Percentiles rank a stretch among this genome's conserved stretches.
These are phyloP conservation scores for Abortiporus biennis DNA, from an alignment of 1,284 basidiomycete species.

Conservation along the genomic window DNA sequence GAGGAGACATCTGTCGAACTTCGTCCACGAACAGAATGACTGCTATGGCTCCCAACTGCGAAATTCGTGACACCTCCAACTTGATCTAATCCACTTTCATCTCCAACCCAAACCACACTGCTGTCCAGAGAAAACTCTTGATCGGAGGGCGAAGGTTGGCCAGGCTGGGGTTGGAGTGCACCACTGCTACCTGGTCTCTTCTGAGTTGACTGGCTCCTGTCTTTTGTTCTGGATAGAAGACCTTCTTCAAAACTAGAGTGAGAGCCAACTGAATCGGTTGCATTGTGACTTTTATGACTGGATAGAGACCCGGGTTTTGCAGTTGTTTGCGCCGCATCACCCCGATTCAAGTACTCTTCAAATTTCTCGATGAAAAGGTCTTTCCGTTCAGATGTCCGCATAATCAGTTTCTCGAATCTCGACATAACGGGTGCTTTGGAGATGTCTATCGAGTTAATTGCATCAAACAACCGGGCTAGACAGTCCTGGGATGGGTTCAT, in stretches of 20 bases:
- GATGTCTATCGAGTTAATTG: constrained; percentile 91
- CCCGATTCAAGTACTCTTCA: constrained; percentile 24
- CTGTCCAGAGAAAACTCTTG: constrained; percentile 67
- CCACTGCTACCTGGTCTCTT: constrained; percentile 21
- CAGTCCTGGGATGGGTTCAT: constrained; percentile 82
- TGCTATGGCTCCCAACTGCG: constrained; percentile 16
- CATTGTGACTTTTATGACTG: constrained; percentile 31
- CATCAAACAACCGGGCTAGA: constrained; percentile 84
- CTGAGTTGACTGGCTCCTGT: constrained; percentile 29
- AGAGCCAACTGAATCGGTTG: constrained; percentile 43
- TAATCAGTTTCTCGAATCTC: constrained; percentile 81
- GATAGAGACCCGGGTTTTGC: constrained; percentile 28
- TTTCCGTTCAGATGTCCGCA: constrained; percentile 86
- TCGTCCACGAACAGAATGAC: constrained; percentile 36
- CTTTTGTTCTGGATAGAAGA: constrained; percentile 31
- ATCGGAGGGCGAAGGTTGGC: constrained; percentile 54
- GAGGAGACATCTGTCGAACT: constrained; percentile 69
- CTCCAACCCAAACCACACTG: constrained; percentile 75
- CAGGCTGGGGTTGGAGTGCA: constrained; percentile 23
- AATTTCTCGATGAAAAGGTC: constrained; percentile 90
- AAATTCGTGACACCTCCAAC: constrained; percentile 16
- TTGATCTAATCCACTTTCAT: constrained; percentile 47
- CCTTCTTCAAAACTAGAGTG: constrained; percentile 64
- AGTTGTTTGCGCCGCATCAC: neutral
- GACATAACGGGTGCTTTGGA: constrained; percentile 72